These are phyloP conservation scores for Gossypium gossypioides DNA, from an alignment of 441 rosid genomes.

Conservation along the genomic window DNA sequence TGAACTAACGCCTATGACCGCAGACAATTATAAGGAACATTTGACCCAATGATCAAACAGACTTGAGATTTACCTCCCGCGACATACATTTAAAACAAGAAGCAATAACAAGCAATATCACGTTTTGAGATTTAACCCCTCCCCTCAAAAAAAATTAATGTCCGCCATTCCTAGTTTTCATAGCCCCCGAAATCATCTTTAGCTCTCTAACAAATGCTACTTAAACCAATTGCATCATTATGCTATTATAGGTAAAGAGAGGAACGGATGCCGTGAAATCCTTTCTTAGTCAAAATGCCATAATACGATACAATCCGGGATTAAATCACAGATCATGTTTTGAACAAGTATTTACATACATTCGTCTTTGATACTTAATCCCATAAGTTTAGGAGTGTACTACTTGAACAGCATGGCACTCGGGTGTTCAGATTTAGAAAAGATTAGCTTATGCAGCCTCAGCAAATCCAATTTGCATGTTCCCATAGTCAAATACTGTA, in stretches of 20 bases:
- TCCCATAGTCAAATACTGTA: conserved; percentile 76
- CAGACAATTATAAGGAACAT: too few relatives aligned
- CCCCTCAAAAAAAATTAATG: too few relatives aligned
- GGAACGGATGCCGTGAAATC: neutral
- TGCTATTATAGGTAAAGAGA: neutral
- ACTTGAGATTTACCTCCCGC: too few relatives aligned
- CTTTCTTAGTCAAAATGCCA: neutral
- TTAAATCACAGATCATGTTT: neutral
- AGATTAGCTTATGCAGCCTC: conserved; percentile 43
- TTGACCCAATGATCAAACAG: too few relatives aligned
- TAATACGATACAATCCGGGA: neutral
- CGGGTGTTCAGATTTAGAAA: neutral
- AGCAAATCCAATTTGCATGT: conserved; percentile 67
- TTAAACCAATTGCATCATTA: neutral
- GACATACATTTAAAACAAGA: too few relatives aligned
- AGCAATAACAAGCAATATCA: too few relatives aligned
- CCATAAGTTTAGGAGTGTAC: neutral
- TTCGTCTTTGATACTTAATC: neutral
- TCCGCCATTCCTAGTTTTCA: too few relatives aligned
- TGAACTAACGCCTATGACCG: too few relatives aligned
- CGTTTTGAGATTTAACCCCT: too few relatives aligned
- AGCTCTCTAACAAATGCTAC: too few relatives aligned
- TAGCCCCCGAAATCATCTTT: too few relatives aligned
- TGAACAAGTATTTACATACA: conserved; percentile 21
- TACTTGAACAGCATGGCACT: neutral